Base-by-base conservation (phyloP, 306 rosid genomes). In the Vachellia pachyceras region DNA sequence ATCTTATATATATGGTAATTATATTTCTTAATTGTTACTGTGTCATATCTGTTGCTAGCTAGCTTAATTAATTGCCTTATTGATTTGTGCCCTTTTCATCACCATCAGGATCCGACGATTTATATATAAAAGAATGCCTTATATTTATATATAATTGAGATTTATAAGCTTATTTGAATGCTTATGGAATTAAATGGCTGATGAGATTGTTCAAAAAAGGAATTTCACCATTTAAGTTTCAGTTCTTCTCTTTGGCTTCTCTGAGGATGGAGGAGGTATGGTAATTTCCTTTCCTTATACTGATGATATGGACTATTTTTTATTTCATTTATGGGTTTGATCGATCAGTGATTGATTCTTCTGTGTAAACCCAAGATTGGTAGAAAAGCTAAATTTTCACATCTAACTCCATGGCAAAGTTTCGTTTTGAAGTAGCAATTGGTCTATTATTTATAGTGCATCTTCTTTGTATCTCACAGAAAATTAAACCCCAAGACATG, bases 401-500 rank as follows among this genome's bases (percentile, higher is more conserved):
- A 29, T 52, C 69, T 35, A 79, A 61, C 67, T 25, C 42, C n/a
- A n/a, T 40, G 39, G 41, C 46, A 76, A 42, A 69, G 7, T 47
- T 77, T 72, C 20, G 20, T 47, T 78, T 47, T 1, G 23, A 54
- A 54, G 7, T 46, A 45, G 39, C 33, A 0, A 29, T 47, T 49
- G 44, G 54, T 22, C 23, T 35, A 44, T 20, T 44, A 29, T 9
- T 3, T 54, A 50, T 12, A 45, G 33, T 6, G 33, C 66, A 17
- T 79, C 25, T 67, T 60, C 35, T 74, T 77, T 80, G 63, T 80
- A 25, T 73, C 33, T 79, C 41, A 40, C 73, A 55, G 25, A 23
- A 87, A 49, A 49, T 15, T 49, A 49, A 87, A 87, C 90, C 90
- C 87, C 81, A 87, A 70, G 70, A 13, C 70, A 70, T 78, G 79